phyloP scores from a whole-genome alignment of 1,284 basidiomycete species.

The Inonotus obliquus region DNA sequence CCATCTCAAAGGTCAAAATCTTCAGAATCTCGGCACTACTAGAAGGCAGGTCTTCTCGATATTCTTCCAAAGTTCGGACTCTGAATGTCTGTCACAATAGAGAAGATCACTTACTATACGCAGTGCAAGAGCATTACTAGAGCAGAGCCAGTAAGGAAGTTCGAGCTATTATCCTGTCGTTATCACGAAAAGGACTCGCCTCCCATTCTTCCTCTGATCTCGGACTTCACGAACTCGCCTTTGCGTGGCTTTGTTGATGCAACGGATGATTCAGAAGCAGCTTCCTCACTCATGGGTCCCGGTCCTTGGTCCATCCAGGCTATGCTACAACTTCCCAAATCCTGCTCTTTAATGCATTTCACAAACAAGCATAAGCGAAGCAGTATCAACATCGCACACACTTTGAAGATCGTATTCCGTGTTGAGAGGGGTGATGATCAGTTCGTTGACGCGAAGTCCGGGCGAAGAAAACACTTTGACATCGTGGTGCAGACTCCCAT shows the following conservation, averaged over 20 bases:
- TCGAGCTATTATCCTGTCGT: conserved; percentile 67
- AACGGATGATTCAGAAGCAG: conserved; percentile 40
- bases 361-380: conserved; percentile 81
- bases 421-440: conserved; percentile 78
- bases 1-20: conserved; percentile 81
- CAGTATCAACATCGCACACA: conserved; percentile 77
- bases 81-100: conserved; percentile 33
- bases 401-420: conserved; percentile 79
- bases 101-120: conserved; percentile 78
- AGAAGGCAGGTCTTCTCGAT: conserved; percentile 56
- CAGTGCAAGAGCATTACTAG: conserved; percentile 68
- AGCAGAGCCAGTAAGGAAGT: conserved; percentile 66
- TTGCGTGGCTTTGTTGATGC: conserved; percentile 41
- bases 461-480: conserved; percentile 81
- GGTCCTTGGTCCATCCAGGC: conserved; percentile 70
- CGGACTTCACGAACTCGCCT: conserved; percentile 55
- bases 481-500: conserved; percentile 86
- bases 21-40: conserved; percentile 75
- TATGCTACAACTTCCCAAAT: conserved; percentile 51
- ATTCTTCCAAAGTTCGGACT: neutral
- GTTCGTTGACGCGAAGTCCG: conserved; percentile 59
- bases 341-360: conserved; percentile 61
- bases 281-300: conserved; percentile 63
- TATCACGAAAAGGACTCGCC: conserved; percentile 42
- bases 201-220: conserved; percentile 64